Percentiles rank a stretch among this genome's conserved stretches.
Evolutionary conservation across 441 rosid species (phyloP).

Genomic region (Gossypium gossypioides): DNA sequence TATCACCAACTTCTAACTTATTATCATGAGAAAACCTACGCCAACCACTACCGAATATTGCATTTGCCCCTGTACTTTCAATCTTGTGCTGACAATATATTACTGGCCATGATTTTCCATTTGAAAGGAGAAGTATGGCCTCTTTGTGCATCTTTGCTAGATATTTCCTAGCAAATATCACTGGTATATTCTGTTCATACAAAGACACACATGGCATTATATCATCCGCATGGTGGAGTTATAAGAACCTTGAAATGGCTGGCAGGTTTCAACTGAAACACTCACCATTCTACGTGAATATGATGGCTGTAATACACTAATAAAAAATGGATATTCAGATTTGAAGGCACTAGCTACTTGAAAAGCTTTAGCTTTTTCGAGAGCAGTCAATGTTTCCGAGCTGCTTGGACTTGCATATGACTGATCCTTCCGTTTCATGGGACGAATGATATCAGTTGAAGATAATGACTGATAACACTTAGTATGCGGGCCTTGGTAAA

Average conservation of each 20-base stretch:
- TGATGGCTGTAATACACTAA: background rate
- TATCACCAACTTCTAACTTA: conserved; percentile 1
- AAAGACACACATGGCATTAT: background rate
- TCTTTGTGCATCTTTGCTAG: background rate
- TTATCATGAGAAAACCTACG: background rate
- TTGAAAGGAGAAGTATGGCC: background rate
- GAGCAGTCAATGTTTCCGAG: background rate
- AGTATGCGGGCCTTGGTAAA: background rate
- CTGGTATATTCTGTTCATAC: conserved; percentile 1
- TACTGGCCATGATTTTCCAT: conserved; percentile 10
- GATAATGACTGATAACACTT: background rate
- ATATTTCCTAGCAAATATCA: background rate
- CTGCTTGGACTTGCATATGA: background rate
- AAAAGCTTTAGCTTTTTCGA: background rate
- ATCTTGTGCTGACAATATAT: background rate
- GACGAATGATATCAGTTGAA: background rate
- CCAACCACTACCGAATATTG: background rate
- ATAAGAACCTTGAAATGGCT: background rate
- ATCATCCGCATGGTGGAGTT: background rate
- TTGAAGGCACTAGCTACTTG: conserved; percentile 2
- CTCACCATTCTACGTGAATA: conserved; percentile 4
- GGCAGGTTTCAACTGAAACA: background rate
- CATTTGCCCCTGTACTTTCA: background rate
- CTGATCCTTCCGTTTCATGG: background rate
- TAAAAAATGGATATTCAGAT: conserved; percentile 12